Conservation (phyloP, 2,329 filamentous ascomycete species). For the Xylaria sp. region DNA sequence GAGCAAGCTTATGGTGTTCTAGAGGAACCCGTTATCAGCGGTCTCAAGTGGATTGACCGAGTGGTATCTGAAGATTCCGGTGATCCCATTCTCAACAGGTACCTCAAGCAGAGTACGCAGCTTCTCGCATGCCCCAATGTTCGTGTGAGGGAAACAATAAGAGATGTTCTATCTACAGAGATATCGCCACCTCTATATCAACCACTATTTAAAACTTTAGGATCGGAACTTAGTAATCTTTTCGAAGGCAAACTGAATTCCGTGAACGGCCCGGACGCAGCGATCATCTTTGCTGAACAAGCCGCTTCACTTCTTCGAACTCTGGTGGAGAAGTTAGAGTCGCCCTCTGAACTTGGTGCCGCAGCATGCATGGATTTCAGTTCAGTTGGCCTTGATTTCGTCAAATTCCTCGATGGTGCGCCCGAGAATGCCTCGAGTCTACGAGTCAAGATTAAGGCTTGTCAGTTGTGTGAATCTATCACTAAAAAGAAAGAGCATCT, state of each 20-base stretch:
- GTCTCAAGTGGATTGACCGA: constrained; percentile 73
- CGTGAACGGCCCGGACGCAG: constrained; percentile 66
- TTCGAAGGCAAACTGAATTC: constrained; percentile 67
- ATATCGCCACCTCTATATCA: constrained; percentile 71
- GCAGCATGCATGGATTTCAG: constrained; percentile 73
- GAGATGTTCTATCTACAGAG: constrained; percentile 74
- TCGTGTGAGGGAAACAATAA: constrained; percentile 72
- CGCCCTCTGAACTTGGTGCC: constrained; percentile 69
- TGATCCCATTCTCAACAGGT: constrained; percentile 69
- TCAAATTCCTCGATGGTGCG: constrained; percentile 71
- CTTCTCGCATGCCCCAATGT: constrained; percentile 73
- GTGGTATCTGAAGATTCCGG: constrained; percentile 68
- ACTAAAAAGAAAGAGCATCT: constrained; percentile 75
- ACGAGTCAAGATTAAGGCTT: constrained; percentile 75
- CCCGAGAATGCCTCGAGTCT: constrained; percentile 66
- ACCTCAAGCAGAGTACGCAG: constrained; percentile 72
- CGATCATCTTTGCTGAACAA: constrained; percentile 75
- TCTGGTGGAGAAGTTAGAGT: constrained; percentile 72
- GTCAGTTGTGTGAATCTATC: constrained; percentile 73
- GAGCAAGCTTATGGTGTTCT: constrained; percentile 65
- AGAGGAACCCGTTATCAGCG: constrained; percentile 68
- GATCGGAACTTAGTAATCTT: constrained; percentile 71
- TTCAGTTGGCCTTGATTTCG: constrained; percentile 71
- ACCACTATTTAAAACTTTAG: constrained; percentile 72
- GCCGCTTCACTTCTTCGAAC: constrained; percentile 71